Base-by-base conservation (phyloP, 2,329 filamentous ascomycete species). In the Phyllosticta citriasiana region DNA sequence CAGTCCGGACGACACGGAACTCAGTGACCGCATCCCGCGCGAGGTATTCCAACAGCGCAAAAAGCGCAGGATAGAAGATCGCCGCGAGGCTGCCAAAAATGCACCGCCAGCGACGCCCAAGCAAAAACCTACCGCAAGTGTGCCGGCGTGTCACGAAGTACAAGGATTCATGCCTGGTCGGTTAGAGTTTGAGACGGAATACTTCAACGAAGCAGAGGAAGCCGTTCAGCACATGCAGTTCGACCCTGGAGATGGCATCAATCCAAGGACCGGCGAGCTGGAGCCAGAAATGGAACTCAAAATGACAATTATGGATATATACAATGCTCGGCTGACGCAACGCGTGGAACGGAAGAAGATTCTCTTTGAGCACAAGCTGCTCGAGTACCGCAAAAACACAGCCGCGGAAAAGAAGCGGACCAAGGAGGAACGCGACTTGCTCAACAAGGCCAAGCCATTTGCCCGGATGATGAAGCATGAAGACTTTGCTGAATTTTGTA, bases 191-290 rank as follows among this genome's bases (percentile, higher is more conserved):
- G 94, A 99, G 79, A 97, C 90, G 0, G 94, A 99, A 69, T 94
- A 96, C 71, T 89, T 93, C 70, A 99, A 99, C 69, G 94, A 99
- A 69, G 94, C 94, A 0, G 94, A 99, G 77, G 95, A 97, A 76
- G 93, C 93, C 0, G 94, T 99, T 2, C 94, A 99, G 73, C 87
- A 96, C 65, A 97, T 99, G 92, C 89, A 95, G 65, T 99, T 99
- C 69, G 93, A 97, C 62, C 93, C 94, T 0, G 94, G 94, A 26
- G 93, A 97, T 75, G 94, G 94, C 62, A 81, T 96, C 66, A 96
- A 96, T 69, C 86, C 88, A 0, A 78, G 82, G 2, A 96, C 91
- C 0, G 88, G 89, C 64, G 88, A 95, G 70, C 80, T 95, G 62
- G 94, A 99, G 68, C 91, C 94, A 0, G 94, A 99, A 74, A 96